These are phyloP conservation scores for Croton laevigatus DNA, from an alignment of 441 rosid genomes.

Conservation along the genomic window DNA sequence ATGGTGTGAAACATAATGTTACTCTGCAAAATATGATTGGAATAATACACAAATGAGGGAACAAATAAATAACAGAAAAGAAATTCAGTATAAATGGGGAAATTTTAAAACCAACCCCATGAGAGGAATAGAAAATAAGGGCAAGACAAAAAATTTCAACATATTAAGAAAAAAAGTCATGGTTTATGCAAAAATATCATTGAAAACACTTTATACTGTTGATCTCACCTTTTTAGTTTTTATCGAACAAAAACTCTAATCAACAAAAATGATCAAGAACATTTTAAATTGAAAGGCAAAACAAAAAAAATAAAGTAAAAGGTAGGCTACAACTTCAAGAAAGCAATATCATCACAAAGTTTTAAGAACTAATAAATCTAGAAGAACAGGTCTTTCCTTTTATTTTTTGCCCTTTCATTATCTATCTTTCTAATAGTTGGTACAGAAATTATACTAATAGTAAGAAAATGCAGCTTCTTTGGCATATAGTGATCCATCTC, in stretches of 20 bases:
- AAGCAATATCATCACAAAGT: conserved; percentile 19
- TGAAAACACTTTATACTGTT: conserved; percentile 29
- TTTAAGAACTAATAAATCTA: conserved; percentile 22
- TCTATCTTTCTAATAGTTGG: conserved; percentile 15
- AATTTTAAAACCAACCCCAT: conserved; percentile 10
- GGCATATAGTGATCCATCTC: conserved; percentile 19
- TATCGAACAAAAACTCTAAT: conserved; percentile 12
- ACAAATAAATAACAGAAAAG: not conserved
- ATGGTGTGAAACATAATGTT: conserved; percentile 15
- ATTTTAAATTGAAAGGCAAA: not conserved
- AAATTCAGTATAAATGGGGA: not conserved
- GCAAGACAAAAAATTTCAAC: conserved; percentile 20
- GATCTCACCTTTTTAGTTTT: conserved; percentile 22
- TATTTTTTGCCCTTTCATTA: conserved; percentile 12
- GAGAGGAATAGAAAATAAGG: conserved; percentile 8
- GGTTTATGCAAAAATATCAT: conserved; percentile 11
- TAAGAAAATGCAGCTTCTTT: conserved; percentile 27
- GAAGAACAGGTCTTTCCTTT: conserved; percentile 14
- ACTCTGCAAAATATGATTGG: conserved; percentile 16
- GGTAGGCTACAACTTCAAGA: conserved; percentile 23
- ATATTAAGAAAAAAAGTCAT: not conserved
- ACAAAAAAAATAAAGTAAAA: conserved; percentile 8
- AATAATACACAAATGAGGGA: not conserved
- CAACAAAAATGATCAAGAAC: conserved; percentile 3
- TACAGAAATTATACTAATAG: conserved; percentile 21